Base-by-base conservation (phyloP, 768 basidiomycete species). In the Mrakia hoshinonis region DNA sequence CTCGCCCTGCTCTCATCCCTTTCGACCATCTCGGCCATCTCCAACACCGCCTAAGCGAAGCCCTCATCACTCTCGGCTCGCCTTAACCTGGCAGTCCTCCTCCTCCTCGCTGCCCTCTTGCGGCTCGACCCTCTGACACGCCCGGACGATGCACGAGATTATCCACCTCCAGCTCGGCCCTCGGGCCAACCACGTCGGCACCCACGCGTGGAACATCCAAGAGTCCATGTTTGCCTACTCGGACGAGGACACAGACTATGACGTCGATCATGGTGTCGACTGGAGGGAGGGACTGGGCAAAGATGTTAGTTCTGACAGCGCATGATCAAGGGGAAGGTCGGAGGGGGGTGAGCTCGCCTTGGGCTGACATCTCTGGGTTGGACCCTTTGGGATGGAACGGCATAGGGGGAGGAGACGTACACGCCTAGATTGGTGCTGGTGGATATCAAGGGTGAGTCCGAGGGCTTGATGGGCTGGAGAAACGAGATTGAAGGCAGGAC, bases 161-260 rank as follows among this genome's bases (percentile, higher is more conserved):
- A 43, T 71, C 36, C 70, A 71, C 49, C 51, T 71, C 15, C 70
- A 71, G 26, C 43, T 71, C 54, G 70, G 70, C 10, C 70, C 70
- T 9, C 63, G 70, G 15, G 31, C 70, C 20, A 55, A 55, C 5
- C 63, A 71, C 38, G 48, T 71, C 26, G 70, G 61, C 1, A 71
- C 70, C 12, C 70, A 71, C 54, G 31, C 31, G 36, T 71, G 70
- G 70, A 71, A 71, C 47, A 39, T 66, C n/a, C 54, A 51, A 51
- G 70, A 71, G 43, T 71, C 70, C 13, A 63, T 65, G 2, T 71
- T 71, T 39, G 36, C 70, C 38, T 71, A 58, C 36, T 36, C 51
- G 31, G 70, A 65, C 31, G 43, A 31, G 10, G 70, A 71, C 38
- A 31, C 55, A 24, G 70, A 71, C 31, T 52, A 71, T 34, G 70